Evolutionary conservation across 352 stramenopile species (phyloP).

Genomic region (Proteromonas lacertae): DNA sequence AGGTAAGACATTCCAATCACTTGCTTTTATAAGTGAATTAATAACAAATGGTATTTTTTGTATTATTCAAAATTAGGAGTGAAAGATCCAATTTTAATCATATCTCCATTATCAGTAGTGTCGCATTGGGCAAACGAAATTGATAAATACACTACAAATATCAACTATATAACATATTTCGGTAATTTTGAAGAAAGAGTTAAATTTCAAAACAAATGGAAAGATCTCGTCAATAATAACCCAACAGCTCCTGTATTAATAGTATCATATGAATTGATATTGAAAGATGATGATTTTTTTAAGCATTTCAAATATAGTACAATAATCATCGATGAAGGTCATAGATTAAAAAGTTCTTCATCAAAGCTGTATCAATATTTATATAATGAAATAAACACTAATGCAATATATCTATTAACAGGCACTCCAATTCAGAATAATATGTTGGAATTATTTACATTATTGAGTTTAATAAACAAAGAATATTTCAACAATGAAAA

Average conservation of each 20-base stretch:
- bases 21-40: too few relatives aligned
- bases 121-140: slow-evolving; percentile 64
- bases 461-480: slow-evolving; percentile 53
- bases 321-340: slow-evolving; percentile 78
- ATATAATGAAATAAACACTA: slow-evolving; percentile 13
- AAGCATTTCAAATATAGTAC: too few relatives aligned
- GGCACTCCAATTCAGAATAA: slow-evolving; percentile 92
- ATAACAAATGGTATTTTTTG: too few relatives aligned
- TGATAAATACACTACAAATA: too few relatives aligned
- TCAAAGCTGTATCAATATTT: slow-evolving; percentile 3
- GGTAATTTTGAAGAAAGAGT: too few relatives aligned
- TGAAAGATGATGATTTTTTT: too few relatives aligned
- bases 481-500: slow-evolving; percentile 40
- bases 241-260: too few relatives aligned
- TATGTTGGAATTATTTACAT: slow-evolving; percentile 52
- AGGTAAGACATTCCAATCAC: too few relatives aligned
- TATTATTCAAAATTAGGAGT: slow-evolving; percentile 9
- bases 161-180: too few relatives aligned
- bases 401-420: slow-evolving; percentile 49
- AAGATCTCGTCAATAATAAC: too few relatives aligned
- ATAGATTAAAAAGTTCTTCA: slow-evolving; percentile 47
- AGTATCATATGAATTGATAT: too few relatives aligned
- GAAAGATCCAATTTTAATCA: slow-evolving; percentile 42
- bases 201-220: too few relatives aligned
- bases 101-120: slow-evolving; percentile 59